A percentile compares a stretch with the other conserved stretches of the same genome.
phyloP scores from a whole-genome alignment of 1,284 basidiomycete species.

The Puccinia hordei region DNA sequence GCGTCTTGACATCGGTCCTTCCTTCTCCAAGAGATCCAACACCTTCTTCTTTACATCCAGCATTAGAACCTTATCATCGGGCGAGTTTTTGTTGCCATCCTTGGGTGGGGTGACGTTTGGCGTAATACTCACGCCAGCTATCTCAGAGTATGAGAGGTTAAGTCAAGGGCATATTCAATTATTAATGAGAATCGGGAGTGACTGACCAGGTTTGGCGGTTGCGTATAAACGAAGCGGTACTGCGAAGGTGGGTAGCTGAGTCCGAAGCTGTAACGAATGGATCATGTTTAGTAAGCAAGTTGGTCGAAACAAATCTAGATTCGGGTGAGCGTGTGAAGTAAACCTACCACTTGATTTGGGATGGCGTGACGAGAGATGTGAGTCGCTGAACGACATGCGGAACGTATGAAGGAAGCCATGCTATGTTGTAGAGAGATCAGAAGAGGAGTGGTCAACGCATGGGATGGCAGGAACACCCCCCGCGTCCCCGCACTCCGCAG shows the following conservation, averaged over 20 bases:
- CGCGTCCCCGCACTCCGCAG: too few species aligned
- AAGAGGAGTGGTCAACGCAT: too few species aligned
- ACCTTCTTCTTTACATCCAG: slow-evolving; percentile 32
- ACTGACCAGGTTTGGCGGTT: slow-evolving; percentile 30
- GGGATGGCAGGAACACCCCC: too few species aligned
- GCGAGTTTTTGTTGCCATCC: slow-evolving; percentile 27
- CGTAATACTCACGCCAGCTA: not conserved
- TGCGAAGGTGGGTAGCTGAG: slow-evolving; percentile 1
- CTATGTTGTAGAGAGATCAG: too few species aligned
- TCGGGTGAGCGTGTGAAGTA: not conserved
- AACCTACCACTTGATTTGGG: slow-evolving; percentile 23
- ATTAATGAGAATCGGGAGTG: not conserved
- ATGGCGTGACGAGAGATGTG: slow-evolving; percentile 31
- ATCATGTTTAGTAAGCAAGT: slow-evolving; percentile 17
- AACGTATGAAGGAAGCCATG: slow-evolving; percentile 46
- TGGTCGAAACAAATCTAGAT: not conserved
- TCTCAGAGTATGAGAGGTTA: not conserved
- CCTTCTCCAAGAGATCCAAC: slow-evolving; percentile 36
- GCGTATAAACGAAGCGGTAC: slow-evolving; percentile 35
- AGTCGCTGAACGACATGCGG: slow-evolving; percentile 33
- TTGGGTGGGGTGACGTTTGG: slow-evolving; percentile 27
- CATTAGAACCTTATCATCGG: slow-evolving; percentile 30
- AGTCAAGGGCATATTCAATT: not conserved
- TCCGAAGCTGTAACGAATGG: slow-evolving; percentile 18
- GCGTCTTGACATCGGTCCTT: slow-evolving; percentile 44